These are phyloP conservation scores for Podospora pseudocomata DNA, from an alignment of 495 filamentous ascomycete genomes.

Conservation along the genomic window DNA sequence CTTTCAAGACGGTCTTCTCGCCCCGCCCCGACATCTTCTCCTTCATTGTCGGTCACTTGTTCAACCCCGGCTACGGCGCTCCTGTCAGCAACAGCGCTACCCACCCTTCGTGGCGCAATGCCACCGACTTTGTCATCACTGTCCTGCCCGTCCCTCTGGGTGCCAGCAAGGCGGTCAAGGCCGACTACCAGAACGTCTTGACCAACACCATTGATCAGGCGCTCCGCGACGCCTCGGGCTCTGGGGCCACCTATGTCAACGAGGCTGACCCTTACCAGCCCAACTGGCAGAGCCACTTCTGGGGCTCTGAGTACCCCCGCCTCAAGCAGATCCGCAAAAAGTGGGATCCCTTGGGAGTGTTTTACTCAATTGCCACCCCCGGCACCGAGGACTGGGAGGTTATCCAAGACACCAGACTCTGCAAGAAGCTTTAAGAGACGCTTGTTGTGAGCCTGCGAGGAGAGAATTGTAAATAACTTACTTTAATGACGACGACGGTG, in stretches of 20 bases:
- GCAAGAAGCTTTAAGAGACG: constrained; percentile 20
- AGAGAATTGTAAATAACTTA: neutral
- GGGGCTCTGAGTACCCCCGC: constrained; percentile 34
- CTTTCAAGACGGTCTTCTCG: constrained; percentile 29
- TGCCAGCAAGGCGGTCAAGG: constrained; percentile 20
- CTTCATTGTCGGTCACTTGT: constrained; percentile 37
- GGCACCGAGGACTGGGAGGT: constrained; percentile 42
- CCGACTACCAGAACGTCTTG: constrained; percentile 24
- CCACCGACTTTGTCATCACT: constrained; percentile 28
- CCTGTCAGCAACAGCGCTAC: constrained; percentile 40
- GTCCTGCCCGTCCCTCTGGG: constrained; percentile 14
- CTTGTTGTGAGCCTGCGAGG: neutral
- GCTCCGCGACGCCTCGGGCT: constrained; percentile 31
- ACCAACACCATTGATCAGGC: constrained; percentile 28
- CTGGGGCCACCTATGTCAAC: constrained; percentile 42
- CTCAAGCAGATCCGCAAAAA: constrained; percentile 43
- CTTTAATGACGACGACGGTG: neutral
- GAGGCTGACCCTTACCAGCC: constrained; percentile 48
- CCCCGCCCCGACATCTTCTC: constrained; percentile 23
- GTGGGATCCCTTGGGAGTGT: constrained; percentile 54
- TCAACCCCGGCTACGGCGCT: constrained; percentile 38
- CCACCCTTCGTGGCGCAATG: constrained; percentile 50
- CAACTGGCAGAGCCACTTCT: constrained; percentile 41
- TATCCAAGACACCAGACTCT: constrained; percentile 36
- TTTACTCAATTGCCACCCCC: constrained; percentile 41